Evolutionary conservation across 257 asterid species (phyloP).

Genomic region (Voacanga thouarsii): DNA sequence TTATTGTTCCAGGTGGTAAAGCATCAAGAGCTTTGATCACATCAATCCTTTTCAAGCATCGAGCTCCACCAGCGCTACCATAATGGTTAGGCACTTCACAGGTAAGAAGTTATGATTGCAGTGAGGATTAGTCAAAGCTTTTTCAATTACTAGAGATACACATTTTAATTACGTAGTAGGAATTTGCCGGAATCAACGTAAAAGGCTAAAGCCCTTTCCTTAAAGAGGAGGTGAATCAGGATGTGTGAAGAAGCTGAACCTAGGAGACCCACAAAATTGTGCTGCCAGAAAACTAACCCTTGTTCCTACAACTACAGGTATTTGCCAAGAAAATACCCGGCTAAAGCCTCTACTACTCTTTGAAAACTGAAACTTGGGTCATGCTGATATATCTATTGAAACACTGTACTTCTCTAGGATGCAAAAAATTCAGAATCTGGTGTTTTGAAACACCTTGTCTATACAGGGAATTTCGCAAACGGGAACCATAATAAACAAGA

Average conservation of each 20-base stretch:
- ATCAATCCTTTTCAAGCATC: conserved; percentile 37
- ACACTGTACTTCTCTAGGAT: background rate
- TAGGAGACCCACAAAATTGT: background rate
- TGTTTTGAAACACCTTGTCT: background rate
- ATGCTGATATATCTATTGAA: background rate
- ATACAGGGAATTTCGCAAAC: background rate
- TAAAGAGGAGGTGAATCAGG: background rate
- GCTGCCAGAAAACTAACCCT: background rate
- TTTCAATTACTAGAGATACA: background rate
- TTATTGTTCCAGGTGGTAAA: conserved; percentile 29
- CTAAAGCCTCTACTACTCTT: no score
- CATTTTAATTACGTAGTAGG: background rate
- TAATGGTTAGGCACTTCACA: background rate
- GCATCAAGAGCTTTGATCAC: conserved; percentile 32
- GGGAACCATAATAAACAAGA: background rate
- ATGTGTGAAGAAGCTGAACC: background rate
- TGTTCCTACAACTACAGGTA: background rate
- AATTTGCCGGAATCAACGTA: background rate
- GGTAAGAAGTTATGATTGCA: background rate
- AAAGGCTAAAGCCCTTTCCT: background rate
- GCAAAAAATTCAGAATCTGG: background rate
- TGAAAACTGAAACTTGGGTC: no score
- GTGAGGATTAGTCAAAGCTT: background rate
- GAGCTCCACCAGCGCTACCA: conserved; percentile 28
- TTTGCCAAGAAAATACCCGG: no score